Percentiles rank a stretch among this genome's conserved stretches.
These are phyloP conservation scores for Irpex lacteus DNA, from an alignment of 1,284 basidiomycete species.

Conservation along the genomic window DNA sequence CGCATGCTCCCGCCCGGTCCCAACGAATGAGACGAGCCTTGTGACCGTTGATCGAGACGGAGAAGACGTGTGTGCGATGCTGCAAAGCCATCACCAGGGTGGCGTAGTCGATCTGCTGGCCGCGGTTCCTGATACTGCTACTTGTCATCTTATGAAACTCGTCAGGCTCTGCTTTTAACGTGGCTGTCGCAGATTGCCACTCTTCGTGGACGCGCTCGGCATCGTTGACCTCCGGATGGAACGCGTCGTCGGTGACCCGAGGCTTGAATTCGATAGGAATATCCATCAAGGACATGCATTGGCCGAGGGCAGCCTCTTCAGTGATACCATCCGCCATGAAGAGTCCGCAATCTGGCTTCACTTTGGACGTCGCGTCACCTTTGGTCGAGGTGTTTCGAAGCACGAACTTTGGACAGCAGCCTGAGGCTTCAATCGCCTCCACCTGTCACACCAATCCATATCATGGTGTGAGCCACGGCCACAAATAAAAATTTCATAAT, in stretches of 20 bases:
- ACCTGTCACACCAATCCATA: neutral
- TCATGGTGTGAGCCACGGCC: neutral
- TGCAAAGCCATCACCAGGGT: neutral
- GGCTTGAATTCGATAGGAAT: neutral
- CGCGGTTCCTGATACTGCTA: neutral
- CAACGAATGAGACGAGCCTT: conserved; percentile 9
- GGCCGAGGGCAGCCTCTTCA: neutral
- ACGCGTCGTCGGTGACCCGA: neutral
- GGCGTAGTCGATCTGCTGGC: neutral
- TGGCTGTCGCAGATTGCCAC: neutral
- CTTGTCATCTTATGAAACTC: neutral
- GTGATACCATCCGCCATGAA: neutral
- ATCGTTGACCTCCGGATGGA: neutral
- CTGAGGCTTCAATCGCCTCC: neutral
- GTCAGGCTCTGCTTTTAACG: neutral
- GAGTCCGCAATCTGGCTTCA: neutral
- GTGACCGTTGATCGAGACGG: conserved; percentile 1
- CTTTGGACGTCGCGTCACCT: neutral
- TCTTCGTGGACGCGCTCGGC: neutral
- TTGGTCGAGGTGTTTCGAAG: neutral
- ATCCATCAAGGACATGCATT: neutral
- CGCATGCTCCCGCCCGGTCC: conserved; percentile 6
- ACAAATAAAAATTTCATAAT: neutral
- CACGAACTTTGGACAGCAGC: neutral
- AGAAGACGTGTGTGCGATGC: conserved; percentile 6